A percentile compares a stretch with the other conserved stretches of the same genome.
These are phyloP conservation scores for Zostera marina DNA, from an alignment of 116 monocot genomes.

Conservation along the genomic window DNA sequence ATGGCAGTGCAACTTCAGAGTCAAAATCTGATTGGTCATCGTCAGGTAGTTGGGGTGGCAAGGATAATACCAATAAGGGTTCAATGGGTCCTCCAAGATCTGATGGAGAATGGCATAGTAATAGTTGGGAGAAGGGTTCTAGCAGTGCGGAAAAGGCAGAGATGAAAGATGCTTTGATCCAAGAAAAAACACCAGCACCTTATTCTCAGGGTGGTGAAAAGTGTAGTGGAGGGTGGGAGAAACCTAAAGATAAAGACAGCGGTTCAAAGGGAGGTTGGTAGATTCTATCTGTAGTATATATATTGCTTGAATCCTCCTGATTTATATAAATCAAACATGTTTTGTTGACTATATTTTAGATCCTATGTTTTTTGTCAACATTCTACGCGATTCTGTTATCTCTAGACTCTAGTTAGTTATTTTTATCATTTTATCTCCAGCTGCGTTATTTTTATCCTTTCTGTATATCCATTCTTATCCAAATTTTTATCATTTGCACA, in stretches of 20 bases:
- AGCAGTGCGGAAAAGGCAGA: too few species aligned
- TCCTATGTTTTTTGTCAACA: too few species aligned
- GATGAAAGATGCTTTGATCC: not conserved
- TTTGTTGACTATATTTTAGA: too few species aligned
- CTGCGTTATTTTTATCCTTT: too few species aligned
- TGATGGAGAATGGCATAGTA: not conserved
- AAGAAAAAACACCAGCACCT: constrained; percentile 1
- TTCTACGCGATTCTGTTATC: too few species aligned
- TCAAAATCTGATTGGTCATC: not conserved
- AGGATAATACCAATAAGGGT: constrained; percentile 1
- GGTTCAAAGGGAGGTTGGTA: not conserved
- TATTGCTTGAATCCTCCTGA: too few species aligned
- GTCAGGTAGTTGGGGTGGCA: constrained; percentile 1
- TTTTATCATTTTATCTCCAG: too few species aligned
- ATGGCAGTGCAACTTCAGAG: constrained; percentile 1
- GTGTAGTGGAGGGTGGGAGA: not conserved
- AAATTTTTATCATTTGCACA: too few species aligned
- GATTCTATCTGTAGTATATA: too few species aligned
- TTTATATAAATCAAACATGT: too few species aligned
- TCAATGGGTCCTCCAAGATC: not conserved
- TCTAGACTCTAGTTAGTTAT: too few species aligned
- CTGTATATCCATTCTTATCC: too few species aligned
- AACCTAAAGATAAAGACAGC: not conserved
- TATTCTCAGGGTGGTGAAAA: not conserved
- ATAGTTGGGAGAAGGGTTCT: not conserved